phyloP scores from a whole-genome alignment of 441 rosid genomes.

The Erodium chrysanthum region DNA sequence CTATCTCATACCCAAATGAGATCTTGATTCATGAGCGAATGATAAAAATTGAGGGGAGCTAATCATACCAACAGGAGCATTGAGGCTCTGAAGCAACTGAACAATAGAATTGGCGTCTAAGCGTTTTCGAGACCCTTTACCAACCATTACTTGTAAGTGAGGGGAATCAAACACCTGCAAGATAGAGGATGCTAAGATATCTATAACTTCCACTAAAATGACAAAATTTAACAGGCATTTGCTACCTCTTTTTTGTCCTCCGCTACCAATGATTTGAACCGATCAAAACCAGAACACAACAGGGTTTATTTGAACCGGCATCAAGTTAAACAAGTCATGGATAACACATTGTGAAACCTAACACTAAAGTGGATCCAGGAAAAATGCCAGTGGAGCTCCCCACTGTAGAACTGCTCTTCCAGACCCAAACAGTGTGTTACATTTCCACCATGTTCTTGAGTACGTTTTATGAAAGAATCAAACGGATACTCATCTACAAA shows the following conservation, averaged over 20 bases:
- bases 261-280: background rate
- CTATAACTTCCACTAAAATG: background rate
- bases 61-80: conserved; percentile 53
- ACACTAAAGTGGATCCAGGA: background rate
- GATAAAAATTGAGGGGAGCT: background rate
- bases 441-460: background rate
- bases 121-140: conserved; percentile 56
- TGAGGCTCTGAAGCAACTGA: conserved; percentile 48
- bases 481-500: background rate
- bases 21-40: background rate
- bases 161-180: conserved; percentile 76
- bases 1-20: background rate
- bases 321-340: background rate
- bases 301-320: background rate
- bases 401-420: background rate
- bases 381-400: background rate
- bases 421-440: background rate
- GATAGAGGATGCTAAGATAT: background rate
- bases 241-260: background rate
- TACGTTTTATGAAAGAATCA: background rate
- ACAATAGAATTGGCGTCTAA: conserved; percentile 66
- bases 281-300: background rate
- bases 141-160: conserved; percentile 46
- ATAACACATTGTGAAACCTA: background rate
- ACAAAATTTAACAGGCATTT: background rate